These are phyloP conservation scores for Stylosanthes scabra DNA, from an alignment of 331 rosid species.

Conservation along the genomic window DNA sequence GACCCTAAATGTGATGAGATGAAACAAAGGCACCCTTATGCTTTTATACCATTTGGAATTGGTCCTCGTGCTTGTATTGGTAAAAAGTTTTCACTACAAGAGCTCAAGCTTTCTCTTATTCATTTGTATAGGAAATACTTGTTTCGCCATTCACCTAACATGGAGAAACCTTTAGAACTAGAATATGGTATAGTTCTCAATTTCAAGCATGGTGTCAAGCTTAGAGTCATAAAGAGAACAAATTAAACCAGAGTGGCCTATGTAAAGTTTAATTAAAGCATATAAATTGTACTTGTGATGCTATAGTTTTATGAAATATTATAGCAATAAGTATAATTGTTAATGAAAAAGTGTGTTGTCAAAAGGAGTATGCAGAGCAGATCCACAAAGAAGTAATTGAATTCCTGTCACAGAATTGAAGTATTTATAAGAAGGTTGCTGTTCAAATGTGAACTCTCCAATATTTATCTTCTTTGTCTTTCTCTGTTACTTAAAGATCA, in stretches of 20 bases:
- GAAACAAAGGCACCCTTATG: conserved; percentile 81
- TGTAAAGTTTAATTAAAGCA: neutral
- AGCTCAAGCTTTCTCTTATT: conserved; percentile 74
- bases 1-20: conserved; percentile 74
- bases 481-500: too few relatives aligned
- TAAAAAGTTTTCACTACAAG: conserved; percentile 73
- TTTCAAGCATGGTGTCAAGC: conserved; percentile 84
- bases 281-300: neutral
- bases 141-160: conserved; percentile 67
- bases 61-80: conserved; percentile 91
- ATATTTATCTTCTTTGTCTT: too few relatives aligned
- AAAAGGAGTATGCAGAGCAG: too few relatives aligned
- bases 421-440: too few relatives aligned
- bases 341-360: too few relatives aligned
- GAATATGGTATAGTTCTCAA: conserved; percentile 84
- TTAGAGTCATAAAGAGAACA: conserved; percentile 59
- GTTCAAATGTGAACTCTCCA: too few relatives aligned
- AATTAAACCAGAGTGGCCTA: neutral
- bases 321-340: too few relatives aligned
- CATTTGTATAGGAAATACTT: conserved; percentile 69
- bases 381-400: too few relatives aligned
- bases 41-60: conserved; percentile 83
- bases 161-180: conserved; percentile 75
- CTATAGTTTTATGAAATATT: neutral
- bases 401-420: too few relatives aligned